These are phyloP conservation scores for Argentina anserina DNA, from an alignment of 306 rosid genomes.

Conservation along the genomic window DNA sequence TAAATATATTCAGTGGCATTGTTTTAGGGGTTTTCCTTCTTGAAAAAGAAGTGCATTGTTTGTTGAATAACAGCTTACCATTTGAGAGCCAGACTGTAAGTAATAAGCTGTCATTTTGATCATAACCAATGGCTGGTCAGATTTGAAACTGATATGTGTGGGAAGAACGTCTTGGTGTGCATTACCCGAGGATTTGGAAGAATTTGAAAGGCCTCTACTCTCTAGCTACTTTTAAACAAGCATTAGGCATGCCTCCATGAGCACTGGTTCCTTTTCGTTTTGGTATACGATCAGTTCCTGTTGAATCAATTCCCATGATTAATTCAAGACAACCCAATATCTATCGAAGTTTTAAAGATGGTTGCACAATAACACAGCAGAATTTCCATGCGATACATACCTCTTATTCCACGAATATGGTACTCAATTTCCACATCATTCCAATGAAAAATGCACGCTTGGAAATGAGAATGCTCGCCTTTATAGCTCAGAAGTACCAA, in stretches of 20 bases:
- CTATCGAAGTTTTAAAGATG: neutral
- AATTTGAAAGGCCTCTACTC: neutral
- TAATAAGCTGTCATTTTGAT: neutral
- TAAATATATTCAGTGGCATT: neutral
- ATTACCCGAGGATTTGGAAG: neutral
- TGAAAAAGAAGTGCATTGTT: neutral
- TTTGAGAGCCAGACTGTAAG: accelerated
- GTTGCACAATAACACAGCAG: neutral
- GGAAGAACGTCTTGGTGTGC: neutral
- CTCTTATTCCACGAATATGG: neutral
- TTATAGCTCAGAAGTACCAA: neutral
- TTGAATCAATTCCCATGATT: neutral
- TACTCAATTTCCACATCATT: neutral
- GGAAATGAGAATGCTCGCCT: neutral
- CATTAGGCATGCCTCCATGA: neutral
- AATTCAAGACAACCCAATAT: neutral
- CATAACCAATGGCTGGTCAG: neutral
- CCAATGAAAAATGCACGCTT: neutral
- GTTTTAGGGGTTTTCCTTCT: neutral
- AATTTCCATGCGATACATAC: neutral
- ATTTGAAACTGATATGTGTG: neutral
- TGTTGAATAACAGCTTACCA: neutral
- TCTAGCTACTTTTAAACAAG: neutral
- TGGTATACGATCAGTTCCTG: neutral
- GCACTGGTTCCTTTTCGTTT: neutral